These are phyloP conservation scores for Hibiscus syriacus DNA, from an alignment of 345 rosid genomes.

Conservation along the genomic window DNA sequence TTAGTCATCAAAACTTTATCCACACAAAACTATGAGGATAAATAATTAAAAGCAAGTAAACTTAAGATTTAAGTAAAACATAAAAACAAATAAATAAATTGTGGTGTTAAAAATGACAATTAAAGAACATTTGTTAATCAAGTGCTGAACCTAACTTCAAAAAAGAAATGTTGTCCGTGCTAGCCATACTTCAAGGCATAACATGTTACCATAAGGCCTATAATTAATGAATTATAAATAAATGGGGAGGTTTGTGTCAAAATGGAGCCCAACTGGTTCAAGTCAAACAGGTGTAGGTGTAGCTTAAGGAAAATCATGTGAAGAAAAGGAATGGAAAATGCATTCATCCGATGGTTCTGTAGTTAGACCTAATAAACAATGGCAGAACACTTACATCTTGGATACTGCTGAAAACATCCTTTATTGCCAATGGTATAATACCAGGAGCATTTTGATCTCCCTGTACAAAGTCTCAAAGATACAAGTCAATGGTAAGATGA, in stretches of 20 bases:
- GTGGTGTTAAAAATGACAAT: background rate
- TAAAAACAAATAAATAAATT: background rate
- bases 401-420: constrained; percentile 93
- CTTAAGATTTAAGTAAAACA: background rate
- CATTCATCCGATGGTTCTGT: background rate
- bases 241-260: background rate
- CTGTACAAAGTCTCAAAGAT: constrained; percentile 36
- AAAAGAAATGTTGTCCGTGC: background rate
- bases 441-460: constrained; percentile 98
- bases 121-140: background rate
- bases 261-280: background rate
- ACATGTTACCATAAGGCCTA: background rate
- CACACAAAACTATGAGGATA: background rate
- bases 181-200: background rate
- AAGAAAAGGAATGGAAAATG: background rate
- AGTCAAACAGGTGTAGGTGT: background rate
- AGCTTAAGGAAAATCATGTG: background rate
- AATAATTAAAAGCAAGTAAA: background rate
- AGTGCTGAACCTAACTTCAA: background rate
- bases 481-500: background rate
- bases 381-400: constrained; percentile 71
- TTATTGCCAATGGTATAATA: constrained; percentile 92
- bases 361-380: background rate
- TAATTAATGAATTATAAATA: background rate
- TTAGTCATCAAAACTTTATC: constrained; percentile 13